phyloP scores from a whole-genome alignment of 768 basidiomycete genomes.

The Pholiota molesta region DNA sequence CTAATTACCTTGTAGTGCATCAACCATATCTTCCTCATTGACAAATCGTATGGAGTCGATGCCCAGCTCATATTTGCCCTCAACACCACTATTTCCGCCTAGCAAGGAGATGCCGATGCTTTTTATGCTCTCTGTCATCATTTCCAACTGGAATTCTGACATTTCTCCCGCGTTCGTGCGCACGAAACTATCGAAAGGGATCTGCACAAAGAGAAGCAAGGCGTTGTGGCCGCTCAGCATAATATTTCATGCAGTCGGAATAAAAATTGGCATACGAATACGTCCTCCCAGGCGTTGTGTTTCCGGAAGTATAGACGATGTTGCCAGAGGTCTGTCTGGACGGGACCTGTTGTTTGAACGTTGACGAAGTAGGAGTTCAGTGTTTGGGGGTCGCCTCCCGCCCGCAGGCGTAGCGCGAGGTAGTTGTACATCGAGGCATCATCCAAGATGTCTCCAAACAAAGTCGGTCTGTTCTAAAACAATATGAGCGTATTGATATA shows the following conservation, averaged over 20 bases:
- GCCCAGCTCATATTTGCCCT: slow-evolving; percentile 81
- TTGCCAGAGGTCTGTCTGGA: slow-evolving; percentile 91
- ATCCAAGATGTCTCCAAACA: slow-evolving; percentile 86
- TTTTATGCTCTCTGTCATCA: slow-evolving; percentile 75
- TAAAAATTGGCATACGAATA: slow-evolving; percentile 57
- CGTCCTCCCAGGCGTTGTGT: slow-evolving; percentile 76
- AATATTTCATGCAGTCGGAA: not conserved
- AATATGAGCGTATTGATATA: not conserved
- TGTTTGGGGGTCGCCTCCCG: slow-evolving; percentile 75
- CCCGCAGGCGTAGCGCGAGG: slow-evolving; percentile 77
- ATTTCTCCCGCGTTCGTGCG: slow-evolving; percentile 76
- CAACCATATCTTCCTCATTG: slow-evolving; percentile 66
- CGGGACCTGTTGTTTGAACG: slow-evolving; percentile 83
- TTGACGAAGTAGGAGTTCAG: slow-evolving; percentile 92
- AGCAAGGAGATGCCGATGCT: slow-evolving; percentile 88
- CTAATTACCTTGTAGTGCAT: slow-evolving; percentile 28
- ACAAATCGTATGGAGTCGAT: slow-evolving; percentile 83
- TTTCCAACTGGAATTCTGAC: slow-evolving; percentile 68
- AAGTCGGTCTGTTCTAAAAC: slow-evolving; percentile 65
- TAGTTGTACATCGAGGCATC: slow-evolving; percentile 84
- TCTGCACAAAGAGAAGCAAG: slow-evolving; percentile 41
- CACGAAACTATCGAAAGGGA: slow-evolving; percentile 80
- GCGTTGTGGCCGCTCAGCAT: not conserved
- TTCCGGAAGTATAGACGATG: slow-evolving; percentile 84
- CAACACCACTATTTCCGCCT: slow-evolving; percentile 77